Evolutionary conservation across 2,329 filamentous ascomycete species (phyloP).

Genomic region (Xylaria polymorpha): DNA sequence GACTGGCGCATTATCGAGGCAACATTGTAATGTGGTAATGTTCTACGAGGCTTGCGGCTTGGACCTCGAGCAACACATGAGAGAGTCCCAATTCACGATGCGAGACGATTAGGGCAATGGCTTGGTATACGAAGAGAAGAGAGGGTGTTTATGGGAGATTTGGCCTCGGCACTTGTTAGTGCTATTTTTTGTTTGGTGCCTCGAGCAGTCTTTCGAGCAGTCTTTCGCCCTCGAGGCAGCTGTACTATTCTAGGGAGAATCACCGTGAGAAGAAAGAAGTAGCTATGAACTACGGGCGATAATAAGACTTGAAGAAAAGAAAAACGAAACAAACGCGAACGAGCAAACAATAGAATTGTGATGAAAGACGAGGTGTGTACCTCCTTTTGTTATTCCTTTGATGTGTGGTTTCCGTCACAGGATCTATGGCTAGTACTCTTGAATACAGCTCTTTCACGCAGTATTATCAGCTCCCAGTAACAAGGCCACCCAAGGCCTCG

Average conservation of each 20-base stretch:
- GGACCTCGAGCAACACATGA: slow-evolving; percentile 17
- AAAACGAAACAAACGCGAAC: neutral
- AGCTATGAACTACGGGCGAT: neutral
- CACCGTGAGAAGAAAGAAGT: slow-evolving; percentile 18
- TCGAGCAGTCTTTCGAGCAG: slow-evolving; percentile 30
- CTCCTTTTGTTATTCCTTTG: slow-evolving; percentile 23
- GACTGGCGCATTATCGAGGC: neutral
- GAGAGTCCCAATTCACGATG: slow-evolving; percentile 19
- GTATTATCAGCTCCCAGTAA: neutral
- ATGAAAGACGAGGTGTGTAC: slow-evolving; percentile 20
- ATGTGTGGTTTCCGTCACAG: neutral
- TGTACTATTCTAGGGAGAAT: slow-evolving; percentile 24
- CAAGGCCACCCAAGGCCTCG: slow-evolving; percentile 4
- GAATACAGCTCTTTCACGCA: neutral
- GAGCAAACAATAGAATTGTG: slow-evolving; percentile 27
- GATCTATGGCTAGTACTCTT: neutral
- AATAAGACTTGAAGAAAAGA: neutral
- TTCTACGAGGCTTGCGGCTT: slow-evolving; percentile 12
- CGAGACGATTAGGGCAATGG: slow-evolving; percentile 27
- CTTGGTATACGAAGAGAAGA: slow-evolving; percentile 33
- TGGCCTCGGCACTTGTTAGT: slow-evolving; percentile 13
- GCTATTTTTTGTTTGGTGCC: slow-evolving; percentile 16
- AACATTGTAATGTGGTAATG: slow-evolving; percentile 15
- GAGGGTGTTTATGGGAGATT: slow-evolving; percentile 19
- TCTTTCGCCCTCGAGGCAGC: slow-evolving; percentile 19